Evolutionary conservation across 2,329 filamentous ascomycete species (phyloP), one percentile per base, ranked within the genome.

Genomic region (Ceratocystis eucalypticola): DNA sequence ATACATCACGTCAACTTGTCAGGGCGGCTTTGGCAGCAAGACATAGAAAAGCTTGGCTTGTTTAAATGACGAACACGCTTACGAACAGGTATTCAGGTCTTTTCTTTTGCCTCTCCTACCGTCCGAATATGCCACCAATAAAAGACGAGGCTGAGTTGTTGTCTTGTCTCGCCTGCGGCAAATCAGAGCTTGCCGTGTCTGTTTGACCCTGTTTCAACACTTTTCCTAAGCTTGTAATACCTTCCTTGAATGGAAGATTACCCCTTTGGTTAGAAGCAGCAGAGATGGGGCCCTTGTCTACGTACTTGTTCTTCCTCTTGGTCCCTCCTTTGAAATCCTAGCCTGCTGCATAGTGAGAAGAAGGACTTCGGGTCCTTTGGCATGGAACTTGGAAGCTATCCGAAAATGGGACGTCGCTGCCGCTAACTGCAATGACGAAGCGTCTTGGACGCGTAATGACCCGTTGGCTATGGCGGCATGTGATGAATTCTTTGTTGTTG

Each of bases 381-480:
- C 30, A 6, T 44, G 30, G 30, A 28, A 53, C n/a, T 53, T 22
- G 22, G 48, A 53, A 33, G n/a, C 55, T 15, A 20, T 4, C 28
- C 28, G 5, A 20, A 20, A 22, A 59, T 59, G 55, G 55, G 10
- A 41, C n/a, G 28, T 59, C 30, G 15, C 17, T 59, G 28, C 55
- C 33, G 33, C 25, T 59, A 41, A n/a, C 41, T 48, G n/a, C 17
- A 28, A 62, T 48, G 61, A 62, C 61, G 61, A 48, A 45, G 61
- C 61, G 22, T 62, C 41, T 20, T 48, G 44, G 61, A 62, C 61
- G 61, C 61, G 61, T 62, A 62, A 62, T 62, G 33, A 8, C 44
- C 61, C n/a, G 22, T 10, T 41, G 61, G 22, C 3, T 44, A 20
- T 22, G 59, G 12, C 41, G 33, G 22, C 22, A 25, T 28, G 15